phyloP scores from a whole-genome alignment of 169 alveolate genomes.

The Theileria parva region DNA sequence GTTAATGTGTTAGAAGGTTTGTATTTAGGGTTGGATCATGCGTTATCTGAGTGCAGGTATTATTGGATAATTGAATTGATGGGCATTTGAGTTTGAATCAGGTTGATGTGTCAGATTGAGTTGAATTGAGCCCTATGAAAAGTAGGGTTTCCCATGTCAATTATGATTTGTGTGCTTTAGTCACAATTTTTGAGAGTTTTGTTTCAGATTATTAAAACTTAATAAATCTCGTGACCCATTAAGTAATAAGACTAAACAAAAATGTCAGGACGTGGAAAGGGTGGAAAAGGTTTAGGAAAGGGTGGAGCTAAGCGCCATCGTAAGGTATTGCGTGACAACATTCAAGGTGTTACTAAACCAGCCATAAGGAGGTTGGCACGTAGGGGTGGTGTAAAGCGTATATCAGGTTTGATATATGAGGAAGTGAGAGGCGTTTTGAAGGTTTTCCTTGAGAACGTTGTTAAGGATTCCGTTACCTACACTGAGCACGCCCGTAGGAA shows the following conservation, averaged over 20 bases:
- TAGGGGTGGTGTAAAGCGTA: constrained; percentile 99
- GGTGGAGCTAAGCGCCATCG: constrained; percentile 98
- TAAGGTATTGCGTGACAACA: constrained; percentile 94
- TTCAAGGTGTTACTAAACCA: constrained; percentile 99
- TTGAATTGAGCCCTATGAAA: constrained; percentile 7
- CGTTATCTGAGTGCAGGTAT: constrained; percentile 5
- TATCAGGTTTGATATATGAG: constrained; percentile 97
- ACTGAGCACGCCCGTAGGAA: constrained; percentile 99
- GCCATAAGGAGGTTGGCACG: constrained; percentile 99
- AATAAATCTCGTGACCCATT: constrained; percentile 44
- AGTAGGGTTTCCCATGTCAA: constrained; percentile 13
- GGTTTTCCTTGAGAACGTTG: constrained; percentile 96
- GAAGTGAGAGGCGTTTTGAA: constrained; percentile 98
- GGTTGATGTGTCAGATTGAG: constrained; percentile 14
- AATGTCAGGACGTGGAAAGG: constrained; percentile 96
- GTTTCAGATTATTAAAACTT: constrained; percentile 19
- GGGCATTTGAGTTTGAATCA: neutral
- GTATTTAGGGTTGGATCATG: neutral
- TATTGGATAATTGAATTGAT: neutral
- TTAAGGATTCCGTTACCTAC: constrained; percentile 98
- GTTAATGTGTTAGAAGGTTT: neutral
- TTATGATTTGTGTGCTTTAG: constrained; percentile 31
- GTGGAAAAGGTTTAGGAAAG: constrained; percentile 99
- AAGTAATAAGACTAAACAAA: constrained; percentile 66
- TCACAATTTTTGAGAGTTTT: constrained; percentile 69